Base-by-base conservation (phyloP, 2,329 filamentous ascomycete genomes). In the Fusarium pilosicola region DNA sequence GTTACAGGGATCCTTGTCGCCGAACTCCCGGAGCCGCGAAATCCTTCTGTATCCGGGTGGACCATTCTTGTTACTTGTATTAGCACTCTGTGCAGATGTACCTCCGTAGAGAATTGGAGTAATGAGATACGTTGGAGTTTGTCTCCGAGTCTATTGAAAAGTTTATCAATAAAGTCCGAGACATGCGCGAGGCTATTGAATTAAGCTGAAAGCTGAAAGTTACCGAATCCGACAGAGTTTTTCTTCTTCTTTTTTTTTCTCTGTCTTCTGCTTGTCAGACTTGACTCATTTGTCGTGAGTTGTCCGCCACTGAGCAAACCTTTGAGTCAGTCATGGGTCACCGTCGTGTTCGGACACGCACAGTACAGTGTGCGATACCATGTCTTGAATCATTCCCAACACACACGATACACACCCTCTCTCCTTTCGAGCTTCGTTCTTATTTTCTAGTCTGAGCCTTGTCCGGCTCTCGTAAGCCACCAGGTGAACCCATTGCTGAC, bases 291-390 rank as follows among this genome's bases (percentile, higher is more conserved):
- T 48, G 22, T 41, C 38, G 20, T 18, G 46, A 73, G 65, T 45
- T 58, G 41, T 42, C 71, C 71, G 71, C 71, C 71, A 74, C 71
- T 65, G 71, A 74, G 55, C 67, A 68, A 64, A 42, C 49, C 28
- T 61, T 63, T 65, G 67, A 70, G 65, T 70, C 67, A 74, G 67
- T 69, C 59, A 67, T 67, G 44, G 57, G 51, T 61, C 65, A 62
- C 36, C 38, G 41, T 55, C 52, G 38, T 45, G 44, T 30, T 46
- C 41, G 52, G 18, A 42, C 26, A 28, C 17, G 13, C n/a, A 48
- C 45, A 48, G 61, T 70, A 74, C 71, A 74, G 71, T 74, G 71
- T 61, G 68, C 30, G 30, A 36, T 60, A 62, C 30, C 18, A 57
- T 34, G 49, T 34, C 41, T 41, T 18, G 17, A 66, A 36, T 61